Base-by-base conservation (phyloP, 768 basidiomycete genomes). In the Sporobolomyces pararoseus region DNA sequence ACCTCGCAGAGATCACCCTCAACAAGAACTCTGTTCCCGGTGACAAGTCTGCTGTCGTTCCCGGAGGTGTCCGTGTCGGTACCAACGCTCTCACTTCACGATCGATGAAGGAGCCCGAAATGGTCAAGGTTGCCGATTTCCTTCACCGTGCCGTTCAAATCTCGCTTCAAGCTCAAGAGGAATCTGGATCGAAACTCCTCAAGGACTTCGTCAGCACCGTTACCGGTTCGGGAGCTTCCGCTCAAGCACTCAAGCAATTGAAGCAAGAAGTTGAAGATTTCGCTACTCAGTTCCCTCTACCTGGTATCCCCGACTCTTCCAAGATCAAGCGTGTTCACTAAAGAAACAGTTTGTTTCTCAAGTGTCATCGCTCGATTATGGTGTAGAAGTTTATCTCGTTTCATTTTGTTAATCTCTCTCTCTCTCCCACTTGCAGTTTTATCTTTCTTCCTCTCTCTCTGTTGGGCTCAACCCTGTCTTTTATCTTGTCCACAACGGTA, bases 21-120 rank as follows among this genome's bases (percentile, higher is more conserved):
- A 81, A 82, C 79, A 81, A 96, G 83, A 97, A 97, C 80, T 92
- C 95, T 54, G 95, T 98, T 55, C 93, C 92, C 35, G 95, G 94
- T 75, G 95, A 97, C 80, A 88, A 88, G 49, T 95, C 91, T 59
- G 96, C 95, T 0, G 90, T 92, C 79, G 89, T 89, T 2, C 95
- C 95, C 53, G 96, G 95, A 75, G 96, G 96, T 75, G 94, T 99
- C 78, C 91, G 96, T 73, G 86, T 99, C 74, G 96, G 96, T 69
- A 91, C 91, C 39, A 87, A 93, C 29, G 92, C 95, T 16, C 80
- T 99, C 44, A 98, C 96, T 6, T 96, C 93, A 58, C 91, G 95
- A 75, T 84, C 94, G 81, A 92, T 99, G 92, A 81, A 81, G 62
- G 91, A 95, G 80, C 84, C 82, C 27, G 93, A 97, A 80, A 86